Base-by-base conservation (phyloP, 805 yeast genomes). In the Dipodascus albidus region DNA sequence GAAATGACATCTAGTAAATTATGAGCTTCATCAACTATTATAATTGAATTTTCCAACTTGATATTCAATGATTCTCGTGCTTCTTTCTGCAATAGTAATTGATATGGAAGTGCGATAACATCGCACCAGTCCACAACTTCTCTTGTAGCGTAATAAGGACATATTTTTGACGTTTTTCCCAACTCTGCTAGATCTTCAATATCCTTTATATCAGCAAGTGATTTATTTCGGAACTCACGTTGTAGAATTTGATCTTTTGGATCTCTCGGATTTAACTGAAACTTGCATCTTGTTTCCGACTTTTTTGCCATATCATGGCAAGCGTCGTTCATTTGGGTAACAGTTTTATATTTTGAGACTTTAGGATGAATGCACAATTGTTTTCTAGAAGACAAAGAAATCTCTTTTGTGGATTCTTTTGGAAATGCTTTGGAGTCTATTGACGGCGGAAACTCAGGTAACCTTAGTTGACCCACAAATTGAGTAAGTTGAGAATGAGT, bases 11-110 rank as follows among this genome's bases (percentile, higher is more conserved):
- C 96, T 24, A 88, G 64, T 47, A 90, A 69, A 64, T 90, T 90
- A 64, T 90, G 98, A 0, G 97, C 97, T 64, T 90, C 98, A 65
- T 90, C 98, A 23, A 90, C 82, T 3, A 91, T 77, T 0, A 91
- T 80, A 1, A 90, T 76, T 0, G 90, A 74, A 53, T 80, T 77
- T 52, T 76, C 74, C 8, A 90, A 61, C 44, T 81, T 74, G 3
- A 90, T 63, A 1, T 79, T 78, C 47, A 89, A 63, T 0, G 80
- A 71, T 3, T 74, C 74, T 59, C 96, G 72, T 0, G 93, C 70
- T 4, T 74, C 71, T 11, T 74, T 74, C 56, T 83, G 85, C 0
- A 87, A 69, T 14, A 90, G 65, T 57, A 87, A 71, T 60, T 89
- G 96, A 60, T 90, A 90, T 0, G 98, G 97, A 47, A 91, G 70